These are phyloP conservation scores for Pichia sp. DNA, from an alignment of 1,139 yeast genomes.

Conservation along the genomic window DNA sequence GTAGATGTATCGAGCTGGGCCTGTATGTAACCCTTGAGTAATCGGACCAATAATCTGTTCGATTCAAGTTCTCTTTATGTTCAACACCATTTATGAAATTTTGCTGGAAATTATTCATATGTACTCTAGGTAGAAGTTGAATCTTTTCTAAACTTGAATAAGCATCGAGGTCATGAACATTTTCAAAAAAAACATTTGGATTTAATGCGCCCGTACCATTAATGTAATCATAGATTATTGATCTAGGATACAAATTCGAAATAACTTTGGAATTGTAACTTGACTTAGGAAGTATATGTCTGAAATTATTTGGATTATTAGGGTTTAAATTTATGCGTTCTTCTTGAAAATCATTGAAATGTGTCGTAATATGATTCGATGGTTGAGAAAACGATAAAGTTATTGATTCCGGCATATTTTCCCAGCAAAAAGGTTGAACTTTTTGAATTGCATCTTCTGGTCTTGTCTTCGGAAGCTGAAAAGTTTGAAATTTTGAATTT, in stretches of 20 bases:
- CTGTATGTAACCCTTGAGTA: constrained; percentile 60
- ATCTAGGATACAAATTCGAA: constrained; percentile 67
- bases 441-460: too few species aligned
- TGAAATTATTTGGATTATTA: not conserved
- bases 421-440: not conserved
- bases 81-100: constrained; percentile 40
- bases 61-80: constrained; percentile 17
- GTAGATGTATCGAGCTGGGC: constrained; percentile 48
- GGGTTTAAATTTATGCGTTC: constrained; percentile 45
- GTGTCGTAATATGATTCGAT: constrained; percentile 69
- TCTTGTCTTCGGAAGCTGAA: too few species aligned
- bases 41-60: constrained; percentile 74
- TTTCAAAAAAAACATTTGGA: constrained; percentile 39
- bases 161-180: not conserved
- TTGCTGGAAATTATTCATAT: constrained; percentile 48
- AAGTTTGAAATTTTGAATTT: too few species aligned
- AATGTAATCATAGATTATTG: constrained; percentile 66
- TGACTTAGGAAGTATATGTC: constrained; percentile 7
- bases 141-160: constrained; percentile 6
- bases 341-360: constrained; percentile 75
- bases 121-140: constrained; percentile 16
- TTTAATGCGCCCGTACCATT: constrained; percentile 60
- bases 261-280: constrained; percentile 1
- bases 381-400: constrained; percentile 63
- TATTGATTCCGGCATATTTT: constrained; percentile 23